phyloP scores from a whole-genome alignment of 768 basidiomycete species.

The Naganishia vaughanmartiniae region DNA sequence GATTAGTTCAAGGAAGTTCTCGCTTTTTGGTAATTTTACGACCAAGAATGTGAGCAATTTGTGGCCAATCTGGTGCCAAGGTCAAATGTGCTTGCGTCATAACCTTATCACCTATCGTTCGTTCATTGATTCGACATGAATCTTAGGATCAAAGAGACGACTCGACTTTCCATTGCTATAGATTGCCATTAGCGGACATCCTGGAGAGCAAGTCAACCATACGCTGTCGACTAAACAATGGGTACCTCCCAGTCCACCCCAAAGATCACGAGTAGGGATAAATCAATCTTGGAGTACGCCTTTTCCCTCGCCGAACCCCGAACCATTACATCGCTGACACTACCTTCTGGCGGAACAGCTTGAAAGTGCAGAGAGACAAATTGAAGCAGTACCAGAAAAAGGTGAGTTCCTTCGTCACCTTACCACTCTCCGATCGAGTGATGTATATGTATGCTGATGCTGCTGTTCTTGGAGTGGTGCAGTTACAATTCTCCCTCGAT shows the following conservation, averaged over 20 bases:
- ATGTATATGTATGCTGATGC: neutral
- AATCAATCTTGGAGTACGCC: slow-evolving; percentile 88
- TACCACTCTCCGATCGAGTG: neutral
- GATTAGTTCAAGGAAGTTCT: no score
- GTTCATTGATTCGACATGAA: no score
- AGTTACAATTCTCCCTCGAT: slow-evolving; percentile 84
- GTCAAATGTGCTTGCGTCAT: no score
- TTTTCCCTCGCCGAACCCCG: slow-evolving; percentile 14
- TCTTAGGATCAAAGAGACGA: no score
- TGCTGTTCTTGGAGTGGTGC: neutral
- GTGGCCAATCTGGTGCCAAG: no score
- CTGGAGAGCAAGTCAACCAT: no score
- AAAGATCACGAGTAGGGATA: slow-evolving; percentile 88
- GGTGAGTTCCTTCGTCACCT: slow-evolving; percentile 57
- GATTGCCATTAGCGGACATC: no score
- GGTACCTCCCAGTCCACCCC: slow-evolving; percentile 56
- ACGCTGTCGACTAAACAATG: slow-evolving; percentile 35
- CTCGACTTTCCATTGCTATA: no score
- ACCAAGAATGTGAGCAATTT: no score
- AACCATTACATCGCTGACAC: slow-evolving; percentile 25
- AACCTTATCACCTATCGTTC: no score
- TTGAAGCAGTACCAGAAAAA: slow-evolving; percentile 92
- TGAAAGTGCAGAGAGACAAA: slow-evolving; percentile 95
- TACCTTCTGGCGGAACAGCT: slow-evolving; percentile 56
- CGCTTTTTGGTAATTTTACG: no score